Evolutionary conservation across 1,284 basidiomycete genomes (phyloP), one percentile per base, ranked within the genome.

Genomic region (Puccinia horiana): DNA sequence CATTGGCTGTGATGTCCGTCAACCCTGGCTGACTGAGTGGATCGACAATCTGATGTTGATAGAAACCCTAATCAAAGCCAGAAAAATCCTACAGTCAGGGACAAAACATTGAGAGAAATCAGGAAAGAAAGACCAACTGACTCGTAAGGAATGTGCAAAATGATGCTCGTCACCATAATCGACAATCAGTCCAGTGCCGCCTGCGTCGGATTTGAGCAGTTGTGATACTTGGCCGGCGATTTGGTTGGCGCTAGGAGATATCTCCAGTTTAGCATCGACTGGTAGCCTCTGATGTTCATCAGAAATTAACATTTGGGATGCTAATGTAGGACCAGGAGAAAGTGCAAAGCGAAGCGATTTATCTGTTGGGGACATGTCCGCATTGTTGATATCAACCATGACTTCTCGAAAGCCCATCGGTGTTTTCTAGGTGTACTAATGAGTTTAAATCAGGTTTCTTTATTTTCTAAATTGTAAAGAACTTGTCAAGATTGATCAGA

Each of bases 1-100:
- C 96, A 85, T 99, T 98, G 44, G 93, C 92, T 0, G 97, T 99
- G 73, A 99, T 88, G 87, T 99, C 97, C 67, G 93, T 93, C 69
- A 93, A 90, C 16, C 97, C 96, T 0, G 96, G 96, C 14, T 90
- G 88, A 80, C 92, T 89, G 85, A 99, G 96, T 0, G 94, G 90
- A 85, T 96, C 93, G 0, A 94, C 93, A 29, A 95, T 91, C 83
- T 92, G 89, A 87, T 99, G 97, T 40, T 91, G 89, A 85, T 92
- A 92, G 90, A 99, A 98, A 0, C 93, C 96, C 93, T 96, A 84
- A 20, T 18, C 18, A 37, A 35, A 40, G 16, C 8, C 29, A 20
- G 26, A n/a, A 26, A 58, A 23, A 37, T 42, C 63, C 18, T 23
- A 16, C 63, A 42, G 4, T 26, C 18, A 35, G 52, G 32, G 47